These are phyloP conservation scores for Myxozyma lipomycoides DNA, from an alignment of 805 yeast genomes.

Conservation along the genomic window DNA sequence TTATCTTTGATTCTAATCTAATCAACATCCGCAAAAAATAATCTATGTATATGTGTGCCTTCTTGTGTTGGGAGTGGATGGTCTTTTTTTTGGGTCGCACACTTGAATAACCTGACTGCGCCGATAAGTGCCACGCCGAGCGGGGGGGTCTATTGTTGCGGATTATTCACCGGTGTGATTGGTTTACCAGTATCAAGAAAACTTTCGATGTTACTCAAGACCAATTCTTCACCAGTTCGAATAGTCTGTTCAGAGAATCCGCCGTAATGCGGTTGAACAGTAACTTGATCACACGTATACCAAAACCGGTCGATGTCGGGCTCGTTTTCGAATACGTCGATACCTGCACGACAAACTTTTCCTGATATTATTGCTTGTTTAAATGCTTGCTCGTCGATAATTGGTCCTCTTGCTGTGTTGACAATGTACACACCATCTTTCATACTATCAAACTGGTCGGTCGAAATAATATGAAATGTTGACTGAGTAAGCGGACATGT, in stretches of 20 bases:
- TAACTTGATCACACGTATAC: conserved; percentile 44
- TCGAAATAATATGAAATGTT: conserved; percentile 50
- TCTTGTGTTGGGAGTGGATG: too few species aligned
- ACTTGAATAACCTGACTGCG: too few species aligned
- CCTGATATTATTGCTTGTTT: conserved; percentile 48
- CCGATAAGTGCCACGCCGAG: too few species aligned
- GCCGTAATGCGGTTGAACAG: conserved; percentile 56
- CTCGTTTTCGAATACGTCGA: conserved; percentile 60
- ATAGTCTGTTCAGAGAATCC: conserved; percentile 40
- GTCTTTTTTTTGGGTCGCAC: too few species aligned
- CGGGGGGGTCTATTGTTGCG: too few species aligned
- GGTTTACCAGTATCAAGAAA: conserved; percentile 16
- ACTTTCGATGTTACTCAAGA: conserved; percentile 9
- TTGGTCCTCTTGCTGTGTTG: conserved; percentile 61
- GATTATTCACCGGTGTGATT: conserved; percentile 12
- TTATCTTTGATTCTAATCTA: too few species aligned
- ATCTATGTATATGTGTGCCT: too few species aligned
- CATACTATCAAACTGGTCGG: conserved; percentile 45
- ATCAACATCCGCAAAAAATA: too few species aligned
- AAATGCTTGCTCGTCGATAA: conserved; percentile 52
- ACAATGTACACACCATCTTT: conserved; percentile 53
- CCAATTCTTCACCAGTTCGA: conserved; percentile 10
- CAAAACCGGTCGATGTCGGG: conserved; percentile 51
- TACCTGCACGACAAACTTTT: conserved; percentile 50
- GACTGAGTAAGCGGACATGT: conserved; percentile 52